Percentiles rank a stretch among this genome's conserved stretches.
These are phyloP conservation scores for Moesziomyces sp. DNA, from an alignment of 1,284 basidiomycete genomes.

Conservation along the genomic window DNA sequence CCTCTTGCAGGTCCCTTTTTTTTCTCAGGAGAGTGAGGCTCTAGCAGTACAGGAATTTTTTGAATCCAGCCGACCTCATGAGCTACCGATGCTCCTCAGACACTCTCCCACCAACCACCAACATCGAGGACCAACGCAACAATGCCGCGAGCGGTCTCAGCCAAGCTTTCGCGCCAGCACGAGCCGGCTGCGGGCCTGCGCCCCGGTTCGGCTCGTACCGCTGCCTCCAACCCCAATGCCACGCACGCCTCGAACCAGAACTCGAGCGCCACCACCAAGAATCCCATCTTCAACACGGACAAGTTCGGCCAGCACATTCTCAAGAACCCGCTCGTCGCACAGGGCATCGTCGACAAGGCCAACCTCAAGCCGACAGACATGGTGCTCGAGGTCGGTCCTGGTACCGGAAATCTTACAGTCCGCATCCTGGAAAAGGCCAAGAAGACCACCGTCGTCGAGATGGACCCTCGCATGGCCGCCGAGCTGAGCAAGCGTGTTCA, in stretches of 20 bases:
- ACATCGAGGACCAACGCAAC: constrained; percentile 6
- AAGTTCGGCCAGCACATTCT: constrained; percentile 97
- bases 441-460: constrained; percentile 91
- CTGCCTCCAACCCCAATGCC: constrained; percentile 23
- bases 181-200: constrained; percentile 75
- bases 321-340: constrained; percentile 89
- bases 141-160: constrained; percentile 92
- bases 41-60: constrained; percentile 13
- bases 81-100: background rate
- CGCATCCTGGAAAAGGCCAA: constrained; percentile 93
- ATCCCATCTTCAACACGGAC: constrained; percentile 77
- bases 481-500: constrained; percentile 96
- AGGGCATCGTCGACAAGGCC: constrained; percentile 77
- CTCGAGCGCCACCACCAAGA: constrained; percentile 62
- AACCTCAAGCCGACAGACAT: constrained; percentile 92
- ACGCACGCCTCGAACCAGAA: constrained; percentile 60
- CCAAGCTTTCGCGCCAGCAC: constrained; percentile 81
- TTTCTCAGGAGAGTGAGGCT: background rate
- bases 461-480: constrained; percentile 99
- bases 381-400: constrained; percentile 97
- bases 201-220: constrained; percentile 71
- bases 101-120: constrained; percentile 13
- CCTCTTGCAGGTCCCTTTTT: too few relatives aligned
- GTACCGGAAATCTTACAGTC: constrained; percentile 96
- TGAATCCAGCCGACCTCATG: background rate